phyloP scores from a whole-genome alignment of 257 asterid species.

The Ehretia macrophylla region DNA sequence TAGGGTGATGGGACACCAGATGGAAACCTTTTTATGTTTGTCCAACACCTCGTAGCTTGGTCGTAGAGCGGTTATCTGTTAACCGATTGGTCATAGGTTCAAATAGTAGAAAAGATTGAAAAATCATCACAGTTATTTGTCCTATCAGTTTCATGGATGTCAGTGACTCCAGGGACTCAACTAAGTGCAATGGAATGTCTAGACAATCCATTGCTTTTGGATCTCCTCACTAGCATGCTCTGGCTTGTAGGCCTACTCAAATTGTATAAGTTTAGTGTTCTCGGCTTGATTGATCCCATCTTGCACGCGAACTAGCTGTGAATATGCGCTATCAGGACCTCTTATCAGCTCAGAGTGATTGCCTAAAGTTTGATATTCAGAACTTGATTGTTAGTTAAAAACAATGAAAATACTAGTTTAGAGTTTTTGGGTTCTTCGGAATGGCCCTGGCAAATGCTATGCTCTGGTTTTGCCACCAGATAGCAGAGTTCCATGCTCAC shows the following conservation, averaged over 20 bases:
- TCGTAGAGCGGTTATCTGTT: no score
- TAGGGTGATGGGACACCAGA: slow-evolving; percentile 42
- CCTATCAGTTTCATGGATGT: slow-evolving; percentile 33
- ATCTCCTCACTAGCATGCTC: slow-evolving; percentile 37
- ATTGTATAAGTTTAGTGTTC: slow-evolving; percentile 20
- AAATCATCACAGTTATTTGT: no score
- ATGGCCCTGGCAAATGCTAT: slow-evolving; percentile 82
- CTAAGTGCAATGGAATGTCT: slow-evolving; percentile 42
- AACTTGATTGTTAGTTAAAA: not conserved
- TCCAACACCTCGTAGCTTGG: no score
- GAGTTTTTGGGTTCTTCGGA: slow-evolving; percentile 65
- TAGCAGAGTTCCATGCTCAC: slow-evolving; percentile 77
- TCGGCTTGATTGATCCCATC: slow-evolving; percentile 42
- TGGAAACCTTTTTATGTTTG: slow-evolving; percentile 31
- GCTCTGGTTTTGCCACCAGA: slow-evolving; percentile 92
- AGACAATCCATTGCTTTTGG: slow-evolving; percentile 53
- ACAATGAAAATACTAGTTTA: no score
- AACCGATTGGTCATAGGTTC: no score
- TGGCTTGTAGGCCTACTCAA: slow-evolving; percentile 50
- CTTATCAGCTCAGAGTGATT: slow-evolving; percentile 63
- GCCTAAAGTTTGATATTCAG: slow-evolving; percentile 31
- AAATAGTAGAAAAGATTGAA: no score
- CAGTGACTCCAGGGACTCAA: not conserved
- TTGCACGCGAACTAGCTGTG: slow-evolving; percentile 66
- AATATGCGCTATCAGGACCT: slow-evolving; percentile 64